Evolutionary conservation across 192 early-diverging fungal genomes (phyloP).

Genomic region (Podila clonocystis): DNA sequence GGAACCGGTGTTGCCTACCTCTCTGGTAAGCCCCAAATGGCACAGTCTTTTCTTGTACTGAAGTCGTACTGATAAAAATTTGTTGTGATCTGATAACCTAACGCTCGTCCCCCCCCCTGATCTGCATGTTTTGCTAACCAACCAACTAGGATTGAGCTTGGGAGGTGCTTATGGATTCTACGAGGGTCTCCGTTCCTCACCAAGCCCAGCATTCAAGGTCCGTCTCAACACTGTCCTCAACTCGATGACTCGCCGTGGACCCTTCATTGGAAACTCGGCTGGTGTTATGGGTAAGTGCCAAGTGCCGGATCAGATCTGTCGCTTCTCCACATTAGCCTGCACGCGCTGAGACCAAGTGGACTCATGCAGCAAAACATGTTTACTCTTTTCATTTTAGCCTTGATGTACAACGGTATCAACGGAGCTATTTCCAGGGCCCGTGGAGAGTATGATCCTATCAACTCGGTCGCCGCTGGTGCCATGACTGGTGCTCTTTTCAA

Average conservation of each 20-base stretch:
- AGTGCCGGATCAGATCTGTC: too few species aligned
- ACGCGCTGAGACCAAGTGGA: too few species aligned
- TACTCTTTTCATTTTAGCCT: conserved; percentile 47
- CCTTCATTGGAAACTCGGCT: conserved; percentile 83
- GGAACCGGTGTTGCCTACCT: conserved; percentile 85
- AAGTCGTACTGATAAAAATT: not conserved
- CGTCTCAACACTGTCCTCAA: conserved; percentile 85
- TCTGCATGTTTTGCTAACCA: not conserved
- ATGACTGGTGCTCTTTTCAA: conserved; percentile 84
- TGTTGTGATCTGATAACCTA: not conserved
- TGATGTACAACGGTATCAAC: conserved; percentile 85
- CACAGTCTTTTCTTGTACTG: not conserved
- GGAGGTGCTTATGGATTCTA: conserved; percentile 82
- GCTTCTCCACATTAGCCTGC: too few species aligned
- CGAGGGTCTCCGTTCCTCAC: conserved; percentile 72
- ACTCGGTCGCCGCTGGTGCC: conserved; percentile 76
- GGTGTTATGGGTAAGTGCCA: conserved; percentile 68
- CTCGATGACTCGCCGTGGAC: conserved; percentile 85
- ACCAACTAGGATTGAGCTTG: conserved; percentile 57
- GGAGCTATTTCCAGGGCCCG: conserved; percentile 69
- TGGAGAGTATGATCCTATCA: conserved; percentile 72
- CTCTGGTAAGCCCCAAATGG: conserved; percentile 51
- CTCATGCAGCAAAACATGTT: not conserved
- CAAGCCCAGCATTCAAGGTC: conserved; percentile 75
- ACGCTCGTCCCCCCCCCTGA: not conserved